Percentiles rank a stretch among this genome's conserved stretches.
Evolutionary conservation across 2,329 filamentous ascomycete genomes (phyloP).

Genomic region (Fusarium nurragi): DNA sequence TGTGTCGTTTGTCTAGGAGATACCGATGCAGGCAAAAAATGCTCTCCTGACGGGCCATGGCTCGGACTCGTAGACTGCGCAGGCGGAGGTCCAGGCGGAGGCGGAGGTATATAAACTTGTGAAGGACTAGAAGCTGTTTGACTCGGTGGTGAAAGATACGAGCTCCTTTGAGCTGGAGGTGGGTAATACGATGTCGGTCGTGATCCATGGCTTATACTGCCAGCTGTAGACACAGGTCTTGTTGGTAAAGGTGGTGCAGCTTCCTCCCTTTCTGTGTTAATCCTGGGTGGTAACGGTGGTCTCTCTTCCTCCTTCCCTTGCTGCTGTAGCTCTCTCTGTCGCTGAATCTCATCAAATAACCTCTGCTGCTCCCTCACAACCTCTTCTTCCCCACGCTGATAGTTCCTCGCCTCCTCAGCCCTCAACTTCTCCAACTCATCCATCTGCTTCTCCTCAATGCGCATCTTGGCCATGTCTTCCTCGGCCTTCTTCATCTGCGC

Average conservation of each 20-base stretch:
- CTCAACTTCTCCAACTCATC: constrained; percentile 6
- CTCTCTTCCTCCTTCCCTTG: not conserved
- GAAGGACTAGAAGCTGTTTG: not conserved
- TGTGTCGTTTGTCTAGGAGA: not conserved
- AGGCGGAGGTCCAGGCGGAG: constrained; percentile 18
- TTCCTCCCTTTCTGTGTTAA: not conserved
- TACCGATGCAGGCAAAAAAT: not conserved
- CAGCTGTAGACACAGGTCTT: constrained; percentile 14
- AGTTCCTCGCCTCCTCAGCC: constrained; percentile 13
- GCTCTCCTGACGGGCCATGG: not conserved
- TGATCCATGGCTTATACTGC: not conserved
- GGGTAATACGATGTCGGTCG: constrained; percentile 1
- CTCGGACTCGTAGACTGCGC: not conserved
- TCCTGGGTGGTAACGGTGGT: constrained; percentile 19
- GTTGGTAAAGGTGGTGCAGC: constrained; percentile 20
- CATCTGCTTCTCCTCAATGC: constrained; percentile 8
- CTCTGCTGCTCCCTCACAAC: constrained; percentile 28
- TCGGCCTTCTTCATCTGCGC: constrained; percentile 16
- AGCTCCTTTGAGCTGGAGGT: not conserved
- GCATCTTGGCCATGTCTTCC: constrained; percentile 18
- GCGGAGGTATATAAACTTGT: not conserved
- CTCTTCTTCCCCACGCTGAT: constrained; percentile 13
- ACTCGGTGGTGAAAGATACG: not conserved
- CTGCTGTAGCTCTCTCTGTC: not conserved
- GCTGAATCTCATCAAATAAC: constrained; percentile 29